These are phyloP conservation scores for Paecilomyces formosus DNA, from an alignment of 2,329 filamentous ascomycete species.

Conservation along the genomic window DNA sequence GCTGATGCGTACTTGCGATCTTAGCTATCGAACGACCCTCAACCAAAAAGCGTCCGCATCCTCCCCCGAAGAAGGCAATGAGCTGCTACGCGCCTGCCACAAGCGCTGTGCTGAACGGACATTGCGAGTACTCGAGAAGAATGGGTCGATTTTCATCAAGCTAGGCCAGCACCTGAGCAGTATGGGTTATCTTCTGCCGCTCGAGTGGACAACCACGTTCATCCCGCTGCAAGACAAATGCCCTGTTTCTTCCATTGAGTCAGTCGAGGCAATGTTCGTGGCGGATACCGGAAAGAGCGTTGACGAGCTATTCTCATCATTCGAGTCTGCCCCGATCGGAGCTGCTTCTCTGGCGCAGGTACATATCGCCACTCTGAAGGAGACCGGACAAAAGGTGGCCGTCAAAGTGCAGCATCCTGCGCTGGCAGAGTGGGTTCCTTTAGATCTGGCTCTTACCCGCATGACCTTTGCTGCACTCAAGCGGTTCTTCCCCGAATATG, in stretches of 20 bases:
- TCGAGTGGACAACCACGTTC: slow-evolving; percentile 92
- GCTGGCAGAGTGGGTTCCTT: slow-evolving; percentile 78
- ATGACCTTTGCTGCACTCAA: slow-evolving; percentile 89
- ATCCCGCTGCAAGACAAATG: slow-evolving; percentile 94
- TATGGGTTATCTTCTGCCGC: slow-evolving; percentile 86
- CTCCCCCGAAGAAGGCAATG: slow-evolving; percentile 58
- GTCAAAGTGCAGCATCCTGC: slow-evolving; percentile 95
- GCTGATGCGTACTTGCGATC: background rate
- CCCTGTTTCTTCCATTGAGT: slow-evolving; percentile 81
- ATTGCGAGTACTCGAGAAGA: slow-evolving; percentile 80
- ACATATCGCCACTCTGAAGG: slow-evolving; percentile 75
- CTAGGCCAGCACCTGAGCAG: slow-evolving; percentile 92
- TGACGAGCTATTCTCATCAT: slow-evolving; percentile 78
- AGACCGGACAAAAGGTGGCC: slow-evolving; percentile 76
- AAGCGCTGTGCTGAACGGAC: slow-evolving; percentile 87
- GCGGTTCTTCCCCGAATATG: slow-evolving; percentile 93
- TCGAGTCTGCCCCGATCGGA: slow-evolving; percentile 72
- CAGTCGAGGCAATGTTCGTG: slow-evolving; percentile 78
- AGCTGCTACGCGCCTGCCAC: slow-evolving; percentile 74
- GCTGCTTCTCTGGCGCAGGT: slow-evolving; percentile 93
- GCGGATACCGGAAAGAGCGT: slow-evolving; percentile 73
- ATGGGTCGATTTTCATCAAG: slow-evolving; percentile 98
- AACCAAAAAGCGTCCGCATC: slow-evolving; percentile 56
- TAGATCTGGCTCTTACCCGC: slow-evolving; percentile 78
- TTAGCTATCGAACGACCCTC: slow-evolving; percentile 79